These are phyloP conservation scores for Xylariaceae sp. DNA, from an alignment of 2,329 filamentous ascomycete species.

Conservation along the genomic window DNA sequence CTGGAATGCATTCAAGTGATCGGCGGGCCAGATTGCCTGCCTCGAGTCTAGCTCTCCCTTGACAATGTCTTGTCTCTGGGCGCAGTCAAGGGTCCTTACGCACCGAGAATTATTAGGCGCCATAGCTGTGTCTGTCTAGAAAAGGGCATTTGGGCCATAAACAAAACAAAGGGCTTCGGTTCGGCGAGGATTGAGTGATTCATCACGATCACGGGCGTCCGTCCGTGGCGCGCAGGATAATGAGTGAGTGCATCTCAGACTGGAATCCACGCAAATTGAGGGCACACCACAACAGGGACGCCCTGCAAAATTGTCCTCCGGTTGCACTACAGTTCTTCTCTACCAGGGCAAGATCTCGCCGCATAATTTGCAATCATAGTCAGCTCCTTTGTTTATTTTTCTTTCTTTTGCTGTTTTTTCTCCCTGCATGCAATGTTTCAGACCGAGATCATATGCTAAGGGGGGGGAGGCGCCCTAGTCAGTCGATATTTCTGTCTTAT, in stretches of 20 bases:
- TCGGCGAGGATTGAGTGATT: slow-evolving; percentile 1
- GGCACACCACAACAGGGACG: background rate
- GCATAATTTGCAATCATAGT: background rate
- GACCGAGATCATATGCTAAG: background rate
- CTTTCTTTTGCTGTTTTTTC: background rate
- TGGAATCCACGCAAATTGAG: slow-evolving; percentile 5
- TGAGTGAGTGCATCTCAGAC: background rate
- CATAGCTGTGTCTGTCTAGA: slow-evolving; percentile 1
- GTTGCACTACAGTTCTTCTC: background rate
- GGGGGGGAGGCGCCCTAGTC: background rate
- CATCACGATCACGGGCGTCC: background rate
- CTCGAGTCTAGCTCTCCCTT: background rate
- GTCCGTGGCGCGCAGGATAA: background rate
- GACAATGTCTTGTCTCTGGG: slow-evolving; percentile 22
- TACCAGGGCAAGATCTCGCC: background rate
- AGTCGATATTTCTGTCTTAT: background rate
- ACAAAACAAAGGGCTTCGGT: background rate
- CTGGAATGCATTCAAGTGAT: slow-evolving; percentile 8
- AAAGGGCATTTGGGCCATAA: slow-evolving; percentile 10
- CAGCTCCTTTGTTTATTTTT: slow-evolving; percentile 8
- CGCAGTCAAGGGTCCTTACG: slow-evolving; percentile 2
- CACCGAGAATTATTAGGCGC: slow-evolving; percentile 10
- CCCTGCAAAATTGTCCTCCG: background rate
- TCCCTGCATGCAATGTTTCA: background rate
- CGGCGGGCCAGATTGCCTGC: background rate